phyloP scores from a whole-genome alignment of 2,329 filamentous ascomycete species.

The Teratosphaeriaceae sp. region DNA sequence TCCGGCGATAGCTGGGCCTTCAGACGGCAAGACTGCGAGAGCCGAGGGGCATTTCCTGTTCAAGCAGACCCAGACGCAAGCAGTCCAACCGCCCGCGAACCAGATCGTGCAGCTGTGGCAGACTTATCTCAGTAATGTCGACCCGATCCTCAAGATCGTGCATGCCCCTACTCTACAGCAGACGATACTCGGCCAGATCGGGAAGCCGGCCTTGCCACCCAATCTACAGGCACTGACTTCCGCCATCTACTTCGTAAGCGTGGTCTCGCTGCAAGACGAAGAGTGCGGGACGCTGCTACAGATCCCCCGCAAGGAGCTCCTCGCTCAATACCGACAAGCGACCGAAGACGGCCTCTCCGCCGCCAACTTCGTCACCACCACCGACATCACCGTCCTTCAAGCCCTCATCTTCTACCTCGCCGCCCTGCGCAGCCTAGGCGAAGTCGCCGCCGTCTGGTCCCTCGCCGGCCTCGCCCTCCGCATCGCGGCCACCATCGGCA shows the following conservation, averaged over 20 bases:
- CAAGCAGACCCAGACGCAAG: slow-evolving; percentile 2
- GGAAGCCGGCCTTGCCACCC: slow-evolving; percentile 49
- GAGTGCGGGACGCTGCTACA: slow-evolving; percentile 19
- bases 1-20: no score
- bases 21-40: slow-evolving; percentile 1
- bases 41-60: slow-evolving; percentile 19
- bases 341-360: slow-evolving; percentile 21
- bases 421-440: slow-evolving; percentile 18
- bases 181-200: slow-evolving; percentile 55
- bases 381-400: slow-evolving; percentile 22
- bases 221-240: slow-evolving; percentile 28
- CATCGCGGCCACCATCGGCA: slow-evolving; percentile 39
- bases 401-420: slow-evolving; percentile 26
- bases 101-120: slow-evolving; percentile 66
- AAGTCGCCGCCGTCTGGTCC: slow-evolving; percentile 19
- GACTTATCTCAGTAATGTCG: slow-evolving; percentile 65
- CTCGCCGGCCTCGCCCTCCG: slow-evolving; percentile 32
- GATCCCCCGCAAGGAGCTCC: slow-evolving; percentile 15
- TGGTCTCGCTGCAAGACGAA: slow-evolving; percentile 26
- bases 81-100: slow-evolving; percentile 16
- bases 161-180: slow-evolving; percentile 65
- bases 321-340: slow-evolving; percentile 18
- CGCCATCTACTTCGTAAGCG: slow-evolving; percentile 28
- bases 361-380: slow-evolving; percentile 24
- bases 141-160: slow-evolving; percentile 65